Conservation (phyloP, 345 rosid species). For the Gossypium mustelinum region DNA sequence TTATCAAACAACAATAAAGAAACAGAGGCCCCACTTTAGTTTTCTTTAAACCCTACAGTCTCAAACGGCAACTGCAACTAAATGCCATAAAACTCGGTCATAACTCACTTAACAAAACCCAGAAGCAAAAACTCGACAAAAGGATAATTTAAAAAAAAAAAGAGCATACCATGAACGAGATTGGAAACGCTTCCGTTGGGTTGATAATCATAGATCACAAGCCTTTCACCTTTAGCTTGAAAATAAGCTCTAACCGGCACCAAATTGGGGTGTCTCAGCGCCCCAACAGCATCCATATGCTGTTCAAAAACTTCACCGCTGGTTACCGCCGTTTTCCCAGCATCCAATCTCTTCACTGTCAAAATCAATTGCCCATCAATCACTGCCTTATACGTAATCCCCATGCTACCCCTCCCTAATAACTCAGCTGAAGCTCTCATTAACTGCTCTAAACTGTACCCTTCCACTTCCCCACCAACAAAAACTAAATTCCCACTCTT, state of each 20-base stretch:
- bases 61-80: background rate
- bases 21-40: background rate
- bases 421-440: slow-evolving; percentile 94
- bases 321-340: slow-evolving; percentile 60
- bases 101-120: background rate
- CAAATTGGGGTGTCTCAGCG: slow-evolving; percentile 61
- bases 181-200: slow-evolving; percentile 85
- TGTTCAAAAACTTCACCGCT: slow-evolving; percentile 60
- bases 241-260: slow-evolving; percentile 73
- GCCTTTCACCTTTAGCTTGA: slow-evolving; percentile 85
- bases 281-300: slow-evolving; percentile 77
- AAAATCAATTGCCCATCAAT: slow-evolving; percentile 69
- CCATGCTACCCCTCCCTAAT: slow-evolving; percentile 75
- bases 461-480: slow-evolving; percentile 42
- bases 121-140: background rate
- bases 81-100: background rate
- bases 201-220: slow-evolving; percentile 75
- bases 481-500: slow-evolving; percentile 57
- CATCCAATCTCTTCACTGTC: slow-evolving; percentile 82
- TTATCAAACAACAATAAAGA: too few species aligned
- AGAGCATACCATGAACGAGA: slow-evolving; percentile 75
- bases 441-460: slow-evolving; percentile 68
- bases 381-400: slow-evolving; percentile 84
- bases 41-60: background rate
- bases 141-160: too few species aligned